Conservation (phyloP, 2,329 filamentous ascomycete genomes). For the Fusarium sp. region DNA sequence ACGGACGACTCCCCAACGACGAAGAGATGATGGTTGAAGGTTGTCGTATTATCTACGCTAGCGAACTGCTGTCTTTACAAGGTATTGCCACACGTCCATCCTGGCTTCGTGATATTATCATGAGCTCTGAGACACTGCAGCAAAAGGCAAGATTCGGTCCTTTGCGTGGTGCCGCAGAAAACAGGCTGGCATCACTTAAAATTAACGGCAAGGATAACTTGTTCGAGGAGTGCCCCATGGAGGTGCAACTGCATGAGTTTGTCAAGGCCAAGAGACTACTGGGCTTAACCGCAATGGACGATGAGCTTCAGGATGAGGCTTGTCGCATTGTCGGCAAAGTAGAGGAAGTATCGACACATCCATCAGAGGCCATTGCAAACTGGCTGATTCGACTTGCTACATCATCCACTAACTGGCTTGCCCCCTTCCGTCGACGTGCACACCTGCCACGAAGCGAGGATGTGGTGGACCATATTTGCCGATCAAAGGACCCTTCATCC, state of each 20-base stretch:
- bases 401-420: conserved; percentile 64
- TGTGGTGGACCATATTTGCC: conserved; percentile 59
- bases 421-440: conserved; percentile 65
- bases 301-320: conserved; percentile 69
- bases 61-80: conserved; percentile 59
- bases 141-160: conserved; percentile 61
- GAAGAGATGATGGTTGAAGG: conserved; percentile 67
- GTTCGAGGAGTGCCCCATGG: conserved; percentile 67
- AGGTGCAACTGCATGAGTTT: conserved; percentile 65
- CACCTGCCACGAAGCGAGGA: conserved; percentile 68
- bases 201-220: conserved; percentile 69
- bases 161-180: conserved; percentile 59
- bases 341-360: conserved; percentile 62
- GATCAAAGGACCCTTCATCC: conserved; percentile 64
- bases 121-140: conserved; percentile 58
- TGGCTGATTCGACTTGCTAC: conserved; percentile 67
- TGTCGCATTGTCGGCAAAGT: conserved; percentile 68
- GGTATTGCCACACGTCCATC: conserved; percentile 53
- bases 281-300: conserved; percentile 69
- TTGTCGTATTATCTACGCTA: conserved; percentile 67
- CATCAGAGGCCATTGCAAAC: conserved; percentile 63
- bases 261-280: conserved; percentile 63
- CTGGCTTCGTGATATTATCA: conserved; percentile 70
- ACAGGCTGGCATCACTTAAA: conserved; percentile 59
- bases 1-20: conserved; percentile 58